phyloP scores from a whole-genome alignment of 2,329 filamentous ascomycete species.

The Bipolaris sorokiniana region DNA sequence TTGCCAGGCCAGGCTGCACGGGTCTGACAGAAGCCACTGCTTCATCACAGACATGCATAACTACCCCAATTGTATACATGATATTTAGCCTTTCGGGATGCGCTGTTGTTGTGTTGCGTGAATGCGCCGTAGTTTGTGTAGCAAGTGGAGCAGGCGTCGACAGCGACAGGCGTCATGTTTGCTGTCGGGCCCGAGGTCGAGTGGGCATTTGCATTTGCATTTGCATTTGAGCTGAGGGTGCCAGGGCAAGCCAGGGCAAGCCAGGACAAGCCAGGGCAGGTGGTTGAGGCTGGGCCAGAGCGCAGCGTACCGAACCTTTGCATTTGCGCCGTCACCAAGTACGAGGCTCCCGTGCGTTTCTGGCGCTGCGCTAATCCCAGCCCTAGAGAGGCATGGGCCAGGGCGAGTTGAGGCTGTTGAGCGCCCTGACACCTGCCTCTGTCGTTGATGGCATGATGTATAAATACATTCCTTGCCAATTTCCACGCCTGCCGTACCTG shows the following conservation, averaged over 20 bases:
- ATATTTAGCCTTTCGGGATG: background rate
- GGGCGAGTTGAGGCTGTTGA: background rate
- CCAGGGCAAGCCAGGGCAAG: background rate
- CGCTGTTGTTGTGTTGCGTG: no score
- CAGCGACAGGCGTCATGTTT: background rate
- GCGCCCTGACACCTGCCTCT: background rate
- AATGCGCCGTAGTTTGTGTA: background rate
- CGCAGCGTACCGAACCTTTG: conserved; percentile 12
- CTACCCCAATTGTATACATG: conserved; percentile 8
- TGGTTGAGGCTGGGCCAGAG: conserved; percentile 14
- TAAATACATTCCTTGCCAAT: conserved; percentile 5
- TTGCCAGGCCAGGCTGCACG: conserved; percentile 3
- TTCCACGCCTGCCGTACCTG: conserved; percentile 7
- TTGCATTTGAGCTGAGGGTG: background rate
- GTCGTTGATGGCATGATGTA: background rate
- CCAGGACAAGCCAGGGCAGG: background rate
- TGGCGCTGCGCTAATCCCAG: conserved; percentile 8
- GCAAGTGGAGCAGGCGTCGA: background rate
- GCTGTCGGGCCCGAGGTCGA: background rate
- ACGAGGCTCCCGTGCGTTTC: conserved; percentile 8
- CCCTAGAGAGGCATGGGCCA: background rate
- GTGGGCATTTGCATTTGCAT: background rate
- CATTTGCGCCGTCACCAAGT: background rate
- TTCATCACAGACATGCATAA: conserved; percentile 18
- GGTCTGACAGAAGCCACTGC: conserved; percentile 6